Percentiles rank a stretch among this genome's conserved stretches.
Conservation (phyloP, 2,329 filamentous ascomycete genomes). For the Chaetothyriales sp. region DNA sequence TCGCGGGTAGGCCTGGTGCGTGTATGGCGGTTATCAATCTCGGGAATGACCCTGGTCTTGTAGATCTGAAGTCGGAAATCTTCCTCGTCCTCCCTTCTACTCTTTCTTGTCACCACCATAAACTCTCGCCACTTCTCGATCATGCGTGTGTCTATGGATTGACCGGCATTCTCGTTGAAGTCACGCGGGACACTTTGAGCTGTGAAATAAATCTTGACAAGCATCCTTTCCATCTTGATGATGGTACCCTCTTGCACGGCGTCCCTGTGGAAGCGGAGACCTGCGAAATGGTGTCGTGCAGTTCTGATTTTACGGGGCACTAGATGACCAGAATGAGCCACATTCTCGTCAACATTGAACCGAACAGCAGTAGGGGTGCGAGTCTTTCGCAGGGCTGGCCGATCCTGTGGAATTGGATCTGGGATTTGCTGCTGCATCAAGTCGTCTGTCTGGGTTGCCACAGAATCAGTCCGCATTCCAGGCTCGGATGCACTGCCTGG, state of each 20-base stretch:
- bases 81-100: constrained; percentile 34
- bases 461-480: background rate
- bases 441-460: background rate
- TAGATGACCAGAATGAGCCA: constrained; percentile 26
- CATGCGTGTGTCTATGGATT: constrained; percentile 42
- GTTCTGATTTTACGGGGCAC: constrained; percentile 25
- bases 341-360: constrained; percentile 31
- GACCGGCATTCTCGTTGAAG: constrained; percentile 48
- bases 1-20: constrained; percentile 42
- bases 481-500: background rate
- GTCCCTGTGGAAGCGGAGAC: constrained; percentile 22
- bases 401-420: constrained; percentile 8
- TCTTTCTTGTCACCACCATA: constrained; percentile 45
- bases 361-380: constrained; percentile 20
- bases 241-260: constrained; percentile 43
- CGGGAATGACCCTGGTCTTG: constrained; percentile 47
- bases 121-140: constrained; percentile 53
- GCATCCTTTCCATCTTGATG: constrained; percentile 54
- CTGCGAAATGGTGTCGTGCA: constrained; percentile 24
- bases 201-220: constrained; percentile 45
- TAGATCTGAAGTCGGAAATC: constrained; percentile 46
- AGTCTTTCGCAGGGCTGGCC: constrained; percentile 1
- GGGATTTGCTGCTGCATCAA: constrained; percentile 13
- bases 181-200: constrained; percentile 40
- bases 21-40: constrained; percentile 38